These are phyloP conservation scores for Vigna hirtella DNA, from an alignment of 306 rosid genomes.

Conservation along the genomic window DNA sequence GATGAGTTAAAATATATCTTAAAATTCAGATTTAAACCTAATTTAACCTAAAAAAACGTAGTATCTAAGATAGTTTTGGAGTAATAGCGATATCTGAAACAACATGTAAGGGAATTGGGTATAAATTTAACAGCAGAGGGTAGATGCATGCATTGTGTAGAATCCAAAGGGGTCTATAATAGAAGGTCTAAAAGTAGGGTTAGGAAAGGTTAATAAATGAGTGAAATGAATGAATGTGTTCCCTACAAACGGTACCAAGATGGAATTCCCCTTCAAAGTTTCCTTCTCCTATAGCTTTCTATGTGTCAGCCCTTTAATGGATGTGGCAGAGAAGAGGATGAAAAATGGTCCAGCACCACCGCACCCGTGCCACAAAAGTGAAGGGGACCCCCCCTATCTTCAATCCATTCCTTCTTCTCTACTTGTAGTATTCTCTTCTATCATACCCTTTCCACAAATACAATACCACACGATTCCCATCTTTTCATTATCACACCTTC, in stretches of 20 bases:
- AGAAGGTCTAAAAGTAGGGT: background rate
- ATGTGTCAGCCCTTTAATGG: constrained; percentile 47
- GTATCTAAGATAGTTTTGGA: too few relatives aligned
- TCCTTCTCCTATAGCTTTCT: constrained; percentile 22
- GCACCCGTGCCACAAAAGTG: constrained; percentile 50
- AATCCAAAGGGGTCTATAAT: too few relatives aligned
- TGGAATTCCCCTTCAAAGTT: constrained; percentile 45
- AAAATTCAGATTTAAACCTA: too few relatives aligned
- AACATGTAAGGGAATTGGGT: background rate
- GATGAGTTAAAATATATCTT: too few relatives aligned
- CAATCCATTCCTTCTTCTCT: too few relatives aligned
- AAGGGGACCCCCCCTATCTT: constrained; percentile 41
- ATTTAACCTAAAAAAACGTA: too few relatives aligned
- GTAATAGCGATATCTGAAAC: too few relatives aligned
- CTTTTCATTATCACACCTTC: too few relatives aligned
- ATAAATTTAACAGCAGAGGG: too few relatives aligned
- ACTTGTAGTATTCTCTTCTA: too few relatives aligned
- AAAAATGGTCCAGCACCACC: constrained; percentile 56
- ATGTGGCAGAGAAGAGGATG: constrained; percentile 8
- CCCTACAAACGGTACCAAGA: constrained; percentile 50
- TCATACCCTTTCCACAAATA: too few relatives aligned
- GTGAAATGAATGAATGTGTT: constrained; percentile 50
- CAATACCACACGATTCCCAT: too few relatives aligned
- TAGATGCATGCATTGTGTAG: background rate
- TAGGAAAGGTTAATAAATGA: constrained; percentile 23